A percentile compares a stretch with the other conserved stretches of the same genome.
These are phyloP conservation scores for Ambrosiella cleistominuta DNA, from an alignment of 2,329 filamentous ascomycete genomes.

Conservation along the genomic window DNA sequence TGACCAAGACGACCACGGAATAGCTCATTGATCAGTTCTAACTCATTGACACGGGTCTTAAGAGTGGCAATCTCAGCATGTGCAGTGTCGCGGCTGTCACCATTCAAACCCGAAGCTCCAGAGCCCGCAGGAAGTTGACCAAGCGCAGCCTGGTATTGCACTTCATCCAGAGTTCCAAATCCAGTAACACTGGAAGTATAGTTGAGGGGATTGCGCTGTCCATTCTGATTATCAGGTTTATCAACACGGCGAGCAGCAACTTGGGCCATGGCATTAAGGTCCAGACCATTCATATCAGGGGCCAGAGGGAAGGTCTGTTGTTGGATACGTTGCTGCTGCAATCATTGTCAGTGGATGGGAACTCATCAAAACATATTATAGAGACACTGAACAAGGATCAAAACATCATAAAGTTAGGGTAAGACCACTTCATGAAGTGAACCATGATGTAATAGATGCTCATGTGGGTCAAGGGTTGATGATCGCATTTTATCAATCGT, in stretches of 20 bases:
- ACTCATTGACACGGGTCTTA: constrained; percentile 88
- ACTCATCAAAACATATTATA: neutral
- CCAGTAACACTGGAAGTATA: constrained; percentile 52
- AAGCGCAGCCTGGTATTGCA: constrained; percentile 41
- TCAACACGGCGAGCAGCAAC: constrained; percentile 8
- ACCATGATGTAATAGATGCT: too few species aligned
- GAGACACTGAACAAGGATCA: too few species aligned
- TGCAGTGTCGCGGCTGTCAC: constrained; percentile 41
- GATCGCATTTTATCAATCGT: neutral
- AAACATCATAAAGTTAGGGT: too few species aligned
- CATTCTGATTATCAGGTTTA: constrained; percentile 3
- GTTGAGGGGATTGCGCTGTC: constrained; percentile 30
- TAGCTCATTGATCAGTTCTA: constrained; percentile 84
- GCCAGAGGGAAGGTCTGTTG: constrained; percentile 10
- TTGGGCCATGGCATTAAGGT: constrained; percentile 11
- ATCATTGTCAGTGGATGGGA: neutral
- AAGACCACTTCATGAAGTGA: too few species aligned
- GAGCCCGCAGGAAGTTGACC: constrained; percentile 33
- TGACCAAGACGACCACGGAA: constrained; percentile 62
- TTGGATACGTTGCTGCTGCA: constrained; percentile 11
- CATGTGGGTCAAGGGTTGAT: too few species aligned
- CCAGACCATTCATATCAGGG: constrained; percentile 10
- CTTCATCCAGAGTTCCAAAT: constrained; percentile 61
- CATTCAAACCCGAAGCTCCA: constrained; percentile 35
- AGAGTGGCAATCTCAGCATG: constrained; percentile 61